These are phyloP conservation scores for Coccomyxa sp. DNA, from an alignment of 139 green algal genomes.

Conservation along the genomic window DNA sequence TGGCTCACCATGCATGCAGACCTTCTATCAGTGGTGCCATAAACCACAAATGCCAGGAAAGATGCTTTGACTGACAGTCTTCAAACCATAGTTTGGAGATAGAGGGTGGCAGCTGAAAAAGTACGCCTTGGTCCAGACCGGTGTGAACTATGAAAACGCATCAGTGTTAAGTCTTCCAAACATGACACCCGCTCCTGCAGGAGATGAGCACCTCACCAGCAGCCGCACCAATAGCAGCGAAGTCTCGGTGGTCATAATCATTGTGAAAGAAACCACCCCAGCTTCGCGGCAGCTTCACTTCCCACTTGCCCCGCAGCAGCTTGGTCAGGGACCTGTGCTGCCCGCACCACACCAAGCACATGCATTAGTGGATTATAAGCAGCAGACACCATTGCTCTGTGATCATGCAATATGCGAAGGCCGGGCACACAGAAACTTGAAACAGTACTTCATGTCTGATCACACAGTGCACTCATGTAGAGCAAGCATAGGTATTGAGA, in stretches of 20 bases:
- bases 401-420: background rate
- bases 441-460: no score
- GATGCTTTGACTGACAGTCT: background rate
- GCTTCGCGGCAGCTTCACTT: background rate
- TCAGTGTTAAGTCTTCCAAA: no score
- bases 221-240: background rate
- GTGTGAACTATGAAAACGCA: background rate
- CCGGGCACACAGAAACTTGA: background rate
- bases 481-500: background rate
- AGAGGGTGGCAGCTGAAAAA: no score
- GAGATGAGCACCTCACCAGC: background rate
- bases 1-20: no score
- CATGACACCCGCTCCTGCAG: no score
- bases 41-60: background rate
- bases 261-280: background rate
- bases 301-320: background rate
- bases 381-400: background rate
- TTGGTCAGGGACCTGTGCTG: background rate
- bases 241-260: background rate
- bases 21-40: background rate
- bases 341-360: background rate
- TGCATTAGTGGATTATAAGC: background rate
- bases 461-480: no score
- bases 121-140: background rate
- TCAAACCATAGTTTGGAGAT: no score